phyloP scores from a whole-genome alignment of 2,329 filamentous ascomycete genomes.

The Ophiostoma tasmaniense region DNA sequence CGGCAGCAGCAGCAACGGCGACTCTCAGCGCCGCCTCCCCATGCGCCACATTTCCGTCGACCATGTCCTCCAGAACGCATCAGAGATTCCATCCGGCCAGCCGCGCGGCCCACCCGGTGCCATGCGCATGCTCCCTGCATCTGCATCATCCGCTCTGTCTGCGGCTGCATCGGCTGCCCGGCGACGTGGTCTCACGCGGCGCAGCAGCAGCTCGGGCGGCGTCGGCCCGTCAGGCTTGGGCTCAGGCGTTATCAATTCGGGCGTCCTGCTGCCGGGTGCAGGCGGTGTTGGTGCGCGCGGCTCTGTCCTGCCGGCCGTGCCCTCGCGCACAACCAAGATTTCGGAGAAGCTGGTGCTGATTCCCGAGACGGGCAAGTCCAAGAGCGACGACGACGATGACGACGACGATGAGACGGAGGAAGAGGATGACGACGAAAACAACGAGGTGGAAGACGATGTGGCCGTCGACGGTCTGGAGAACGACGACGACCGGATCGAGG shows the following conservation, averaged over 20 bases:
- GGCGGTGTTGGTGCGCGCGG: slow-evolving; percentile 27
- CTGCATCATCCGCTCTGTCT: slow-evolving; percentile 10
- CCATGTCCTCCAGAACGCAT: slow-evolving; percentile 87
- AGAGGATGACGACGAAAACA: slow-evolving; percentile 74
- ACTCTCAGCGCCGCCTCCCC: slow-evolving; percentile 27
- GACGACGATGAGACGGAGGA: slow-evolving; percentile 50
- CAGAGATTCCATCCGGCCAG: slow-evolving; percentile 91
- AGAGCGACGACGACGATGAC: slow-evolving; percentile 28
- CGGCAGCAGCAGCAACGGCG: background rate
- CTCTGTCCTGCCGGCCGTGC: slow-evolving; percentile 47
- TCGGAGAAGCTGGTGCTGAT: slow-evolving; percentile 95
- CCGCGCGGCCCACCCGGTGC: slow-evolving; percentile 63
- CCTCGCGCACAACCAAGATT: slow-evolving; percentile 82
- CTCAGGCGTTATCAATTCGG: background rate
- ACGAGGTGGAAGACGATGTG: slow-evolving; percentile 94
- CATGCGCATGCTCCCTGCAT: slow-evolving; percentile 30
- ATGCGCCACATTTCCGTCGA: slow-evolving; percentile 84
- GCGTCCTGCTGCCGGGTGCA: slow-evolving; percentile 23
- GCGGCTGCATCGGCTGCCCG: slow-evolving; percentile 12
- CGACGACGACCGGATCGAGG: slow-evolving; percentile 44
- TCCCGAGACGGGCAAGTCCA: slow-evolving; percentile 52
- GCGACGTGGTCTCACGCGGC: slow-evolving; percentile 14
- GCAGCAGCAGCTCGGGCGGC: slow-evolving; percentile 21
- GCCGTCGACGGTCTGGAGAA: slow-evolving; percentile 40
- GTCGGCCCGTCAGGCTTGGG: background rate